Evolutionary conservation across 108 stramenopile genomes (phyloP).

Genomic region (Poteriospumella lacustris): DNA sequence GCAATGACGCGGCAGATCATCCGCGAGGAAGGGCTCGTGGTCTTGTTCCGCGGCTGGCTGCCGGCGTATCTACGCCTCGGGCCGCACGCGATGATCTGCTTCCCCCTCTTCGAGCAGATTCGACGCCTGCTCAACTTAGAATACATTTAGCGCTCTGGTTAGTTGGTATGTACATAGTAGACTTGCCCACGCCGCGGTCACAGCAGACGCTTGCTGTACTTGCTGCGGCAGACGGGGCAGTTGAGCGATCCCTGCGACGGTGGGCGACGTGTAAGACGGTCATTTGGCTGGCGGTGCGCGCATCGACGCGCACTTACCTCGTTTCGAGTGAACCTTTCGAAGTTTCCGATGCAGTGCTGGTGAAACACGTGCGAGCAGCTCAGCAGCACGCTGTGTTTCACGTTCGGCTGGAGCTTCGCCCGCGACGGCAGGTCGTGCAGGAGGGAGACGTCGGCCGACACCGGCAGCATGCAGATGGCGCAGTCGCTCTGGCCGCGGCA

Average conservation of each 20-base stretch:
- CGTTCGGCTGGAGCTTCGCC: background rate
- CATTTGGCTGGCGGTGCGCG: too few relatives aligned
- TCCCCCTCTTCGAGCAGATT: slow-evolving; percentile 2
- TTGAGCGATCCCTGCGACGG: too few relatives aligned
- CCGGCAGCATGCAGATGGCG: background rate
- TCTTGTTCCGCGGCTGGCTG: background rate
- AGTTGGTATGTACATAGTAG: too few relatives aligned
- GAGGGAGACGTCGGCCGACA: too few relatives aligned
- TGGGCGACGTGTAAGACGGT: too few relatives aligned
- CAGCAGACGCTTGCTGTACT: too few relatives aligned
- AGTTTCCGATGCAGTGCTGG: background rate
- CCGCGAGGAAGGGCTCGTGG: background rate
- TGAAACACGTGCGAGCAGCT: background rate
- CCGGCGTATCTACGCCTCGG: slow-evolving; percentile 11
- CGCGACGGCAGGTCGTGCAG: background rate
- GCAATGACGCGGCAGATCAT: background rate
- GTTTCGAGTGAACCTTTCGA: background rate
- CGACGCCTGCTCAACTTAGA: background rate
- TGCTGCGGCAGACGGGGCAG: too few relatives aligned
- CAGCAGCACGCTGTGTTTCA: background rate
- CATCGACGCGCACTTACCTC: too few relatives aligned
- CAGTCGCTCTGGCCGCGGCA: background rate
- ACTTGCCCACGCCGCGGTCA: too few relatives aligned
- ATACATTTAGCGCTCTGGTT: slow-evolving; percentile 13
- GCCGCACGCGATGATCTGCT: background rate